Evolutionary conservation across 768 basidiomycete genomes (phyloP).

Genomic region (Termitomyces sp.): DNA sequence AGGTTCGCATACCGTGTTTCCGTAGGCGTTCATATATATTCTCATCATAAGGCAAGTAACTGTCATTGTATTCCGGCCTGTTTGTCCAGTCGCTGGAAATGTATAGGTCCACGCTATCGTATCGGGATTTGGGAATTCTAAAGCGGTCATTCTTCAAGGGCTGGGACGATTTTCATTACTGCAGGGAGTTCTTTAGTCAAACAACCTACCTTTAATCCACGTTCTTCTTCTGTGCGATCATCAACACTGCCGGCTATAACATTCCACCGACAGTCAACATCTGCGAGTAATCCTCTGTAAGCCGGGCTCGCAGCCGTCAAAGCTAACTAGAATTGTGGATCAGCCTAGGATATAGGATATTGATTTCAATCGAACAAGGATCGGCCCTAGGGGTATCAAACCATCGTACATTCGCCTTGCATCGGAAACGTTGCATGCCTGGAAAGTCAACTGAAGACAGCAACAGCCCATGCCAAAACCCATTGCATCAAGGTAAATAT

Average conservation of each 20-base stretch:
- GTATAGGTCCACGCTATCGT: conserved; percentile 94
- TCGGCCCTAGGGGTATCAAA: conserved; percentile 92
- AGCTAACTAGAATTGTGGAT: conserved; percentile 62
- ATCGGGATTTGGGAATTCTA: conserved; percentile 92
- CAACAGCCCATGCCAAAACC: conserved; percentile 99
- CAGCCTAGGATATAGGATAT: conserved; percentile 7
- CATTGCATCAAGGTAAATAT: conserved; percentile 99
- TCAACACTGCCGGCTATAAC: conserved; percentile 99
- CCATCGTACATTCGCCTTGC: conserved; percentile 94
- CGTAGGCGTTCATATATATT: conserved; percentile 69
- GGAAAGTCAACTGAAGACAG: conserved; percentile 96
- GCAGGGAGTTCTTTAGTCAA: background rate
- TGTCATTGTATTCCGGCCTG: conserved; percentile 93
- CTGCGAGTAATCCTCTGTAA: conserved; percentile 92
- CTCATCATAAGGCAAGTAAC: conserved; percentile 72
- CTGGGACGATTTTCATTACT: conserved; percentile 33
- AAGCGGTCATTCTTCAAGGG: conserved; percentile 73
- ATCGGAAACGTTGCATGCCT: conserved; percentile 91
- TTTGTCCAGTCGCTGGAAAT: conserved; percentile 85
- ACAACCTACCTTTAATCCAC: conserved; percentile 69
- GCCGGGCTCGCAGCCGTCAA: conserved; percentile 92
- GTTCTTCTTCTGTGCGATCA: conserved; percentile 93
- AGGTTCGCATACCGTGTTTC: conserved; percentile 58
- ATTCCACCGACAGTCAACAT: conserved; percentile 98
- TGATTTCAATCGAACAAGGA: conserved; percentile 61